Conservation (phyloP, 495 filamentous ascomycete genomes). For the Aspergillus haitiensis region DNA sequence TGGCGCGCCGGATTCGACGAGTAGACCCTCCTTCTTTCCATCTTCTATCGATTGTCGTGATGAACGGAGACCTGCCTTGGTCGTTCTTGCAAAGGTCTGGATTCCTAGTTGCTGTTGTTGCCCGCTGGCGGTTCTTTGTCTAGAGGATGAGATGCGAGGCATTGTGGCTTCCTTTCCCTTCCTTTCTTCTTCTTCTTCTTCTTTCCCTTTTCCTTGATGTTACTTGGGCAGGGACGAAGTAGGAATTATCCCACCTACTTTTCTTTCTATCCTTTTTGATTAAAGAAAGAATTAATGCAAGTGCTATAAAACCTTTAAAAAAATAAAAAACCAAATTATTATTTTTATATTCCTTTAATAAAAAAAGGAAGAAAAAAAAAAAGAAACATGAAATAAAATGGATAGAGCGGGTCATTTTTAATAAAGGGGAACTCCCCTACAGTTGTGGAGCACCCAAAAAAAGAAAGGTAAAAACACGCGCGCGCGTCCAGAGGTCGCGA, state of each 20-base stretch:
- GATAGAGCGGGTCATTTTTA: background rate
- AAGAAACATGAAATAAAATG: background rate
- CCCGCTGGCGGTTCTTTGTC: constrained; percentile 33
- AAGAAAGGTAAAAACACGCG: background rate
- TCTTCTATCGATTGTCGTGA: constrained; percentile 20
- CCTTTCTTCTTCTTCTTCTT: too few species aligned
- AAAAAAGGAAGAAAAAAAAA: constrained; percentile 25
- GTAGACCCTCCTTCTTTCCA: constrained; percentile 23
- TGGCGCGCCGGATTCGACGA: constrained; percentile 5
- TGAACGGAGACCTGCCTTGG: constrained; percentile 38
- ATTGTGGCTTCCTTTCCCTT: constrained; percentile 34
- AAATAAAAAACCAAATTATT: constrained; percentile 20
- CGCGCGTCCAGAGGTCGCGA: background rate
- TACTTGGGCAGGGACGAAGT: too few species aligned
- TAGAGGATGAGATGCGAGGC: constrained; percentile 34
- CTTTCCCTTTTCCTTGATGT: too few species aligned
- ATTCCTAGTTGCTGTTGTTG: constrained; percentile 34
- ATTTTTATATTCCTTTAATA: background rate
- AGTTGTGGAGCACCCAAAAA: too few species aligned
- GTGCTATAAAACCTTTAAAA: background rate
- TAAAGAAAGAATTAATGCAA: too few species aligned
- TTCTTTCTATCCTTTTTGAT: too few species aligned
- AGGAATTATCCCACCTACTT: too few species aligned
- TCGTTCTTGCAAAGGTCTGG: constrained; percentile 45
- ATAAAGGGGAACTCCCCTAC: too few species aligned